phyloP scores from a whole-genome alignment of 139 green algal species.

The Chlorella sp. region DNA sequence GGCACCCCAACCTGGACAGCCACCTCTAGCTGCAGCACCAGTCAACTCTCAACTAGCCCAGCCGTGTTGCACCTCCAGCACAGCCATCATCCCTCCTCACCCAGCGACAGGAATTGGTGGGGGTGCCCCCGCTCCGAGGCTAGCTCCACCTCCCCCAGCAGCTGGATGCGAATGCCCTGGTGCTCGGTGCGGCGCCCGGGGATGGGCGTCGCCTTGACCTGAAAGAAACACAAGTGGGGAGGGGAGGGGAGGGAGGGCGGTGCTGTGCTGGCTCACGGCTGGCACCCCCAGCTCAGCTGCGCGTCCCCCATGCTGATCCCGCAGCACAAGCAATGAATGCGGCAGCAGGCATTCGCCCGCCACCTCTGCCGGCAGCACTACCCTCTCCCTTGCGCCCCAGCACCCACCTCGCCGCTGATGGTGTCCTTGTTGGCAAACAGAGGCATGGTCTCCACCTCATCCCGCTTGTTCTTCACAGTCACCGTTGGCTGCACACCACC shows the following conservation, averaged over 20 bases:
- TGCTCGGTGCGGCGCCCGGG: conserved; percentile 95
- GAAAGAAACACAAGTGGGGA: no score
- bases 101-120: conserved; percentile 93
- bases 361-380: background rate
- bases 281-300: no score
- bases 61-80: no score
- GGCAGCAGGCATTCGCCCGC: no score
- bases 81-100: no score
- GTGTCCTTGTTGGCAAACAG: conserved; percentile 82
- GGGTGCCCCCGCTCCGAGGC: conserved; percentile 82
- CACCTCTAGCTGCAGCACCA: no score
- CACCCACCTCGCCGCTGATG: conserved; percentile 75
- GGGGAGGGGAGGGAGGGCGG: no score
- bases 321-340: no score
- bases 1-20: no score
- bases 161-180: conserved; percentile 94
- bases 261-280: no score
- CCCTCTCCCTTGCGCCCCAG: background rate
- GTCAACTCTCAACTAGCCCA: no score
- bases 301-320: no score
- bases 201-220: conserved; percentile 69
- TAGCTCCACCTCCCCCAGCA: conserved; percentile 97
- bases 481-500: conserved; percentile 39
- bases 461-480: conserved; percentile 46
- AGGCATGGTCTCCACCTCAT: conserved; percentile 75